Evolutionary conservation across 2,329 filamentous ascomycete genomes (phyloP), one percentile per base, ranked within the genome.

Genomic region (Diaporthe sp.): DNA sequence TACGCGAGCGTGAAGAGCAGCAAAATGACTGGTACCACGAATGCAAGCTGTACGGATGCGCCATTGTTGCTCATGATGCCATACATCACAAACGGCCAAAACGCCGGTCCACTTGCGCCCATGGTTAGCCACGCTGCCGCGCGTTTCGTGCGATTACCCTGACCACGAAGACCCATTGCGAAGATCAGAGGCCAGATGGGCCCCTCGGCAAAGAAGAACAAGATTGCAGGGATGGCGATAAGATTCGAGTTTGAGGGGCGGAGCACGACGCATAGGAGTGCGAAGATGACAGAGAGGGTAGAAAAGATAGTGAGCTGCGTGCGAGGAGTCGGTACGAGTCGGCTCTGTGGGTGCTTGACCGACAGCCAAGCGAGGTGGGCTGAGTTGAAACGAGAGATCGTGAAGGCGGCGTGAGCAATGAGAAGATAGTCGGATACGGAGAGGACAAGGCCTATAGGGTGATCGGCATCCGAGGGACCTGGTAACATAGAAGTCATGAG

Each of bases 161-260:
- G 90, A 0, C 95, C 95, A 3, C 94, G 91, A 76, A 98, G 92
- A 4, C 93, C 94, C 17, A 97, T 89, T 4, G 94, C 92, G 79
- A 95, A 95, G 76, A 97, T 92, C 2, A 96, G 92, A 0, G 95
- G 95, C 87, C 94, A 98, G 79, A 95, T 91, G 71, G 95, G 94
- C 0, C 93, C 94, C 82, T 96, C 94, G 80, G 94, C 95, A 83
- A 97, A 95, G 78, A 95, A 92, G 78, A 94, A 93, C 39, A 96
- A 80, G 53, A 92, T 87, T 3, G 94, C 85, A 78, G 94, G 92
- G n/a, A 91, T 86, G 34, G 87, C 84, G 34, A 92, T 82, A 0
- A 89, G 78, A 77, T 91, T 87, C 0, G 88, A 84, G 74, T 90
- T 85, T 55, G 78, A 72, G 4, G 85, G 85, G 4, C 82, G 83